These are phyloP conservation scores for Rubus parviflorus DNA, from an alignment of 306 rosid genomes.

Conservation along the genomic window DNA sequence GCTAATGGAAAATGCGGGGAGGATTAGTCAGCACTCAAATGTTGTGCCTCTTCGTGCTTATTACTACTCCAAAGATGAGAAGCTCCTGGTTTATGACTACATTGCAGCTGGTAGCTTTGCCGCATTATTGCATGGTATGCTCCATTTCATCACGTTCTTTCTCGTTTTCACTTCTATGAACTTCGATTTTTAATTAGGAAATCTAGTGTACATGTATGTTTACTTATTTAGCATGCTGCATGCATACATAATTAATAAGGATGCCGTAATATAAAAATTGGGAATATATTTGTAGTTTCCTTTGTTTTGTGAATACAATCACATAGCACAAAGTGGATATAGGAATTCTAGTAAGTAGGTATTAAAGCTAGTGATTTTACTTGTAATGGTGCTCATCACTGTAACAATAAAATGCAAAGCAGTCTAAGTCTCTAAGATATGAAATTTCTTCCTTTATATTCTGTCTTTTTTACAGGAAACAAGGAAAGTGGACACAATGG, in stretches of 20 bases:
- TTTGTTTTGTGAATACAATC: not conserved
- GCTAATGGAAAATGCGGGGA: slow-evolving; percentile 64
- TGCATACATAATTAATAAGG: not conserved
- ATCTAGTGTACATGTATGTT: not conserved
- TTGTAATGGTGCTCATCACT: not conserved
- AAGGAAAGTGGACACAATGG: slow-evolving; percentile 53
- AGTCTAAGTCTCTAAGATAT: not conserved
- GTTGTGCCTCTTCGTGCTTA: slow-evolving; percentile 66
- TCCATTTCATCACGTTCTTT: not conserved
- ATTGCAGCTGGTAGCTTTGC: slow-evolving; percentile 52
- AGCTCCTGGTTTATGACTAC: slow-evolving; percentile 65
- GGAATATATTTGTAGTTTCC: not conserved
- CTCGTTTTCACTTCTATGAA: not conserved
- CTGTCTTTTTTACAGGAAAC: slow-evolving; percentile 50
- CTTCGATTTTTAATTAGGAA: not conserved
- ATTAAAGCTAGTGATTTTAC: not conserved
- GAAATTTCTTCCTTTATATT: not conserved
- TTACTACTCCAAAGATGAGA: slow-evolving; percentile 81
- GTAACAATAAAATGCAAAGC: not conserved
- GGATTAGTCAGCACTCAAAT: slow-evolving; percentile 61
- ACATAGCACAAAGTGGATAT: not conserved
- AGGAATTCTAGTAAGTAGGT: not conserved
- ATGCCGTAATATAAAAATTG: not conserved
- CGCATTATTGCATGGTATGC: slow-evolving; percentile 66
- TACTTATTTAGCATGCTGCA: not conserved